A percentile compares a stretch with the other conserved stretches of the same genome.
Evolutionary conservation across 805 yeast species (phyloP).

Genomic region (Debaryomyces prosopidis): DNA sequence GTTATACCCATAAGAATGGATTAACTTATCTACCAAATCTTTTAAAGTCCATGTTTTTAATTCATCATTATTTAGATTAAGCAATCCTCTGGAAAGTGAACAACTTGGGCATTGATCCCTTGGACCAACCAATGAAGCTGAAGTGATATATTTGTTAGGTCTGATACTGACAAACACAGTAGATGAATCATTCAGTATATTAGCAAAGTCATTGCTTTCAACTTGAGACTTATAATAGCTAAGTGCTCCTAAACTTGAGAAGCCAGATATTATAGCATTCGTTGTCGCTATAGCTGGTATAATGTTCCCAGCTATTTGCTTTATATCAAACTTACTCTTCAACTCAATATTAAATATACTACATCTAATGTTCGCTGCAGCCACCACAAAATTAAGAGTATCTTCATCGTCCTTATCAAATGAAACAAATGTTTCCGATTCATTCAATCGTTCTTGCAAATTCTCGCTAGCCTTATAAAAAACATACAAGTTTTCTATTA

Average conservation of each 20-base stretch:
- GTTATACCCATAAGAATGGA: slow-evolving; percentile 50
- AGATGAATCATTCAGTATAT: slow-evolving; percentile 18
- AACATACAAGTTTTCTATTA: slow-evolving; percentile 61
- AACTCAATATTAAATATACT: slow-evolving; percentile 65
- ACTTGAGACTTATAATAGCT: slow-evolving; percentile 40
- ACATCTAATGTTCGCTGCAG: slow-evolving; percentile 81
- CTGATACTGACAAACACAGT: slow-evolving; percentile 44
- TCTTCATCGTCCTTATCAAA: slow-evolving; percentile 97
- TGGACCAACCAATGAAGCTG: slow-evolving; percentile 63
- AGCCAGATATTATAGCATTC: slow-evolving; percentile 92
- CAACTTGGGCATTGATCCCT: slow-evolving; percentile 73
- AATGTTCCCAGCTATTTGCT: slow-evolving; percentile 95
- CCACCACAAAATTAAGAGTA: slow-evolving; percentile 82
- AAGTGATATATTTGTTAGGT: slow-evolving; percentile 62
- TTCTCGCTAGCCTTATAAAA: slow-evolving; percentile 49
- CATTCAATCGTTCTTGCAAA: slow-evolving; percentile 49
- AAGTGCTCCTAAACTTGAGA: slow-evolving; percentile 74
- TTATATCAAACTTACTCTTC: slow-evolving; percentile 81
- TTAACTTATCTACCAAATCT: slow-evolving; percentile 53
- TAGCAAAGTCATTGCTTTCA: slow-evolving; percentile 29
- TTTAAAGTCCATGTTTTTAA: slow-evolving; percentile 38
- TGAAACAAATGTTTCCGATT: slow-evolving; percentile 43
- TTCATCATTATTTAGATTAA: slow-evolving; percentile 29
- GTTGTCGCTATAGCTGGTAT: slow-evolving; percentile 99
- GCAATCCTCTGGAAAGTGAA: slow-evolving; percentile 51